A percentile compares a stretch with the other conserved stretches of the same genome.
These are phyloP conservation scores for Proliferodiscus dingleyae DNA, from an alignment of 2,329 filamentous ascomycete species.

Conservation along the genomic window DNA sequence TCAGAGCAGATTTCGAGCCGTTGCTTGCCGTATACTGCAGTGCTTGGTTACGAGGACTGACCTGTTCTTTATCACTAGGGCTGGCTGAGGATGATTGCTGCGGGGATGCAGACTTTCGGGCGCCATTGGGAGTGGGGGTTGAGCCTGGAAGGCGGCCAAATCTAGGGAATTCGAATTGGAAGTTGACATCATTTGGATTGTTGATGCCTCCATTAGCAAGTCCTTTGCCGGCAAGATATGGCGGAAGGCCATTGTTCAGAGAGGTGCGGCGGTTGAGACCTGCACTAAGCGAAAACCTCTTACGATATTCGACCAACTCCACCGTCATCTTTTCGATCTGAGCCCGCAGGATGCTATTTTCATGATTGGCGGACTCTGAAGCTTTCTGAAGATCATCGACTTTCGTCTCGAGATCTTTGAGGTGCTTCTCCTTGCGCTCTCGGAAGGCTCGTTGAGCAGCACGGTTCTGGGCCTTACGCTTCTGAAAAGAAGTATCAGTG, in stretches of 20 bases:
- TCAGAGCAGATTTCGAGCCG: slow-evolving; percentile 29
- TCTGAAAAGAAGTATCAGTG: slow-evolving; percentile 46
- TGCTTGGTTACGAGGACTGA: slow-evolving; percentile 25
- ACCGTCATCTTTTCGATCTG: slow-evolving; percentile 82
- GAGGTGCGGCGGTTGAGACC: slow-evolving; percentile 17
- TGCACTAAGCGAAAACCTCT: slow-evolving; percentile 62
- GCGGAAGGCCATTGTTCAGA: slow-evolving; percentile 16
- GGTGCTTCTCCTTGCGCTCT: slow-evolving; percentile 88
- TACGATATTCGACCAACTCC: slow-evolving; percentile 87
- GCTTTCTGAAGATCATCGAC: slow-evolving; percentile 74
- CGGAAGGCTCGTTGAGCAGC: slow-evolving; percentile 90
- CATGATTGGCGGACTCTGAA: slow-evolving; percentile 75
- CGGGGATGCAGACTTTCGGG: slow-evolving; percentile 22
- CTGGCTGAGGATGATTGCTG: slow-evolving; percentile 16
- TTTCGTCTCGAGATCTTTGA: slow-evolving; percentile 79
- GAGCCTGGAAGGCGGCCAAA: slow-evolving; percentile 68
- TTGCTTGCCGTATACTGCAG: slow-evolving; percentile 32
- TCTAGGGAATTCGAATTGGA: slow-evolving; percentile 93
- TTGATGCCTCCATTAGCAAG: slow-evolving; percentile 47
- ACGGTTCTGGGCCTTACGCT: slow-evolving; percentile 92
- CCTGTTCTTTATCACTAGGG: slow-evolving; percentile 20
- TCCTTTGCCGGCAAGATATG: slow-evolving; percentile 37
- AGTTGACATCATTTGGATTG: slow-evolving; percentile 70
- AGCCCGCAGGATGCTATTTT: slow-evolving; percentile 78
- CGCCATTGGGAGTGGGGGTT: slow-evolving; percentile 13